Evolutionary conservation across 139 green algal species (phyloP).

Genomic region (Astrephomene gubernaculifera): DNA sequence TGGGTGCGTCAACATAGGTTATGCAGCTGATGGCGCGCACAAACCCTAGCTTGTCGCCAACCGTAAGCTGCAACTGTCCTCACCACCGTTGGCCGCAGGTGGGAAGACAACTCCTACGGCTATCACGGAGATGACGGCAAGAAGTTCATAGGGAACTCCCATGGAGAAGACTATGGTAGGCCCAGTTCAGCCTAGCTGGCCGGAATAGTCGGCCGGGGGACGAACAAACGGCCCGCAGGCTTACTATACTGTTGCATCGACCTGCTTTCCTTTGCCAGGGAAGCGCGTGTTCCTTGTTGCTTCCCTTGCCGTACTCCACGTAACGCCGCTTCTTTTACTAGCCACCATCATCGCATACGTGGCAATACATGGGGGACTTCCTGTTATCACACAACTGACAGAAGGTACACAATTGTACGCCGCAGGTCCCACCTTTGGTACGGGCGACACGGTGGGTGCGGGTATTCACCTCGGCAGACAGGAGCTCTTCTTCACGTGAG

Average conservation of each 20-base stretch:
- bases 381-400: too few relatives aligned
- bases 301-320: too few relatives aligned
- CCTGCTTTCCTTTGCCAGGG: too few relatives aligned
- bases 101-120: conserved; percentile 85
- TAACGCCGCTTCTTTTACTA: too few relatives aligned
- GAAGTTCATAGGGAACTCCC: conserved; percentile 67
- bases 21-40: neutral
- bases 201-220: too few relatives aligned
- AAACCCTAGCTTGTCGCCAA: conserved; percentile 15
- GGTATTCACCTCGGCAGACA: conserved; percentile 79
- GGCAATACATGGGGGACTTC: too few relatives aligned
- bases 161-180: conserved; percentile 81
- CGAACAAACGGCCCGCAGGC: too few relatives aligned
- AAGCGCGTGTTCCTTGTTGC: too few relatives aligned
- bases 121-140: conserved; percentile 92
- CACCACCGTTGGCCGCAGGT: conserved; percentile 64
- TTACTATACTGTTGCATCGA: too few relatives aligned
- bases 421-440: conserved; percentile 64
- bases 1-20: conserved; percentile 60
- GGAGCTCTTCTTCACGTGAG: conserved; percentile 96
- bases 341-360: too few relatives aligned
- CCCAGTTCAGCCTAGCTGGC: neutral
- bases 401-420: too few relatives aligned
- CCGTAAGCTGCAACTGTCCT: neutral
- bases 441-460: conserved; percentile 85